Conservation (phyloP, 2,329 filamentous ascomycete species). For the Dothideomycetes sp. region DNA sequence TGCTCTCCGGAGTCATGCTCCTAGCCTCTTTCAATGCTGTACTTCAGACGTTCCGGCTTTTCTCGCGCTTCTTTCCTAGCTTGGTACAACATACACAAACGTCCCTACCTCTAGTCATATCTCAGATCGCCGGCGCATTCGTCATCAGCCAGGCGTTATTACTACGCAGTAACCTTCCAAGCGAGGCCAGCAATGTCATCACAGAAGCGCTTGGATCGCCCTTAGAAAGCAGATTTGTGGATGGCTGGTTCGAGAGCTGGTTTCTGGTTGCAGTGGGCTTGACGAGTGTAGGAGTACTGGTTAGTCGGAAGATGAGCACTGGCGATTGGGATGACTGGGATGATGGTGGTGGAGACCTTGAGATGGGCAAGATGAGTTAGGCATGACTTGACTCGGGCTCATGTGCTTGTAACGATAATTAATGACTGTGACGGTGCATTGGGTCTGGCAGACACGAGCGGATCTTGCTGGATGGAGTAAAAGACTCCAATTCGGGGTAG, state of each 20-base stretch:
- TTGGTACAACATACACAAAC: slow-evolving; percentile 65
- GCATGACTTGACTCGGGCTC: slow-evolving; percentile 12
- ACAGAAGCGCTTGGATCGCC: slow-evolving; percentile 68
- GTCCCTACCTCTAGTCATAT: slow-evolving; percentile 67
- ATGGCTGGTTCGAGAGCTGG: slow-evolving; percentile 82
- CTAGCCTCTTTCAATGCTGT: slow-evolving; percentile 71
- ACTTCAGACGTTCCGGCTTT: slow-evolving; percentile 74
- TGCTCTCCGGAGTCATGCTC: slow-evolving; percentile 73
- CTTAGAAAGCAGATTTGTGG: slow-evolving; percentile 60
- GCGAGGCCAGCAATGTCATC: slow-evolving; percentile 65
- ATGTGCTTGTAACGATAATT: no score
- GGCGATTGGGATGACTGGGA: slow-evolving; percentile 25
- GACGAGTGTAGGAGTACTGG: slow-evolving; percentile 62
- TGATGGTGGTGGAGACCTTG: slow-evolving; percentile 49
- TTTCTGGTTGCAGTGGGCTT: slow-evolving; percentile 58
- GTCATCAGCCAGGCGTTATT: slow-evolving; percentile 72
- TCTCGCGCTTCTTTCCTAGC: slow-evolving; percentile 62
- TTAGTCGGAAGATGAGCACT: slow-evolving; percentile 51
- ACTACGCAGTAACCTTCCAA: slow-evolving; percentile 65
- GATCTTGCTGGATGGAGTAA: no score
- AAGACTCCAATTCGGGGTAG: no score
- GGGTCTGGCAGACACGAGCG: no score
- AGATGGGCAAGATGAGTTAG: slow-evolving; percentile 60
- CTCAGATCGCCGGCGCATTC: slow-evolving; percentile 74
- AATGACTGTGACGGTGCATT: no score